Evolutionary conservation across 2,329 filamentous ascomycete genomes (phyloP).

Genomic region (Fusarium albosuccineum): DNA sequence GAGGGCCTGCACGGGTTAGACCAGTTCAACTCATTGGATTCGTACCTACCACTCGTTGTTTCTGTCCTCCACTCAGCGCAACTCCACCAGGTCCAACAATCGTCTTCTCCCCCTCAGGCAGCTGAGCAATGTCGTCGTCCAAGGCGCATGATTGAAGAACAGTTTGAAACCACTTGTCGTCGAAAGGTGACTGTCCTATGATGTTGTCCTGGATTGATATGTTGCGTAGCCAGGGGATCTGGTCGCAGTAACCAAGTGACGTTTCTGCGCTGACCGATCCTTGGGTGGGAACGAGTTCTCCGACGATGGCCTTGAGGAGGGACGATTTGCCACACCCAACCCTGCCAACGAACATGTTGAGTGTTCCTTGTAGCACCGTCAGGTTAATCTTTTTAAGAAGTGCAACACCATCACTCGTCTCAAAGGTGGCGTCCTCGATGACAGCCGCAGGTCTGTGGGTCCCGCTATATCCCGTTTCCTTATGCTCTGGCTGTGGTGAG

Average conservation of each 20-base stretch:
- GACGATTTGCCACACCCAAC: constrained; percentile 61
- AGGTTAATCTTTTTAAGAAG: constrained; percentile 47
- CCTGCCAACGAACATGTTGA: constrained; percentile 56
- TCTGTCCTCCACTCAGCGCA: constrained; percentile 60
- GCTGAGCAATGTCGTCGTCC: constrained; percentile 51
- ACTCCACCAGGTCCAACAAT: constrained; percentile 58
- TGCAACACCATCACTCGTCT: constrained; percentile 20
- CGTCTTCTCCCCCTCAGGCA: constrained; percentile 50
- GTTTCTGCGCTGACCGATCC: constrained; percentile 46
- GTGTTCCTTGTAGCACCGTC: constrained; percentile 22
- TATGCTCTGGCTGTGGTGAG: background rate
- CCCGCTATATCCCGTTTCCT: background rate
- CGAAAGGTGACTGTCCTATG: constrained; percentile 45
- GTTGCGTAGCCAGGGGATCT: constrained; percentile 60
- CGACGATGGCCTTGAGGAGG: constrained; percentile 54
- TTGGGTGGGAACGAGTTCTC: constrained; percentile 48
- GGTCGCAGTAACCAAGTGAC: constrained; percentile 57
- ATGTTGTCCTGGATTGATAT: constrained; percentile 56
- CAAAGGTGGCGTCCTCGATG: constrained; percentile 31
- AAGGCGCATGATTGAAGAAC: constrained; percentile 53
- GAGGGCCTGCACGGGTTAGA: constrained; percentile 49
- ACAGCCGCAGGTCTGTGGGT: background rate
- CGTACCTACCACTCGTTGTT: constrained; percentile 54
- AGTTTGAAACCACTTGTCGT: constrained; percentile 47
- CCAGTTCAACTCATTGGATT: background rate